A percentile compares a stretch with the other conserved stretches of the same genome.
Evolutionary conservation across 176 grass and related monocot genomes (phyloP).

Genomic region (Tillandsia fasciculata): DNA sequence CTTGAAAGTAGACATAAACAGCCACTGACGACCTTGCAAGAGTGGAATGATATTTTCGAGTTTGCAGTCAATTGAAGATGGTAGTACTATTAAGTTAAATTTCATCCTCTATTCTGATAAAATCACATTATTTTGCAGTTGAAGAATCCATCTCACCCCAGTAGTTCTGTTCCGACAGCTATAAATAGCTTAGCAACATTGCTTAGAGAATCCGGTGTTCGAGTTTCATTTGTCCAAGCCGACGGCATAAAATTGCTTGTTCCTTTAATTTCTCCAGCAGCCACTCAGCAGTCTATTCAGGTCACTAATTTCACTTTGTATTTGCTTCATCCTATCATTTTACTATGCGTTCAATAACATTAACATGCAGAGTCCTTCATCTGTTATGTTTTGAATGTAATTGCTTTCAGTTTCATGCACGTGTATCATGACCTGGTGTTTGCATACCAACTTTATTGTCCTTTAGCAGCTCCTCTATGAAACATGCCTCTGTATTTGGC

Average conservation of each 20-base stretch:
- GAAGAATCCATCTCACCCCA: slow-evolving; percentile 63
- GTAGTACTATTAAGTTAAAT: neutral
- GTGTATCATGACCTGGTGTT: too few relatives aligned
- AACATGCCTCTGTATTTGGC: slow-evolving; percentile 94
- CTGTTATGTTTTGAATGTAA: neutral
- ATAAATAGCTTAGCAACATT: slow-evolving; percentile 57
- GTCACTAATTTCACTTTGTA: slow-evolving; percentile 23
- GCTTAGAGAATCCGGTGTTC: slow-evolving; percentile 49
- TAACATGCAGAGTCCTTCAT: too few relatives aligned
- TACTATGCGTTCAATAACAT: too few relatives aligned
- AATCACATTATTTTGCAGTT: slow-evolving; percentile 49
- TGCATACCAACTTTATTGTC: neutral
- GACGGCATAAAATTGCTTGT: slow-evolving; percentile 79
- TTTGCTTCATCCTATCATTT: neutral
- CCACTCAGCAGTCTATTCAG: slow-evolving; percentile 92
- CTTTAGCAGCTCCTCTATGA: slow-evolving; percentile 80
- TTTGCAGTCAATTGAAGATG: neutral
- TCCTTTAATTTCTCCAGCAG: slow-evolving; percentile 77
- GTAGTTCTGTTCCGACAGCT: slow-evolving; percentile 55
- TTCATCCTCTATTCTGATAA: neutral
- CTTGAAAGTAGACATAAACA: too few relatives aligned
- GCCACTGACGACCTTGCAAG: neutral
- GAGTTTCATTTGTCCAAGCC: slow-evolving; percentile 72
- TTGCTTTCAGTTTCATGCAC: too few relatives aligned
- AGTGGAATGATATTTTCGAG: neutral